These are phyloP conservation scores for Vararia minispora DNA, from an alignment of 768 basidiomycete genomes.

Conservation along the genomic window DNA sequence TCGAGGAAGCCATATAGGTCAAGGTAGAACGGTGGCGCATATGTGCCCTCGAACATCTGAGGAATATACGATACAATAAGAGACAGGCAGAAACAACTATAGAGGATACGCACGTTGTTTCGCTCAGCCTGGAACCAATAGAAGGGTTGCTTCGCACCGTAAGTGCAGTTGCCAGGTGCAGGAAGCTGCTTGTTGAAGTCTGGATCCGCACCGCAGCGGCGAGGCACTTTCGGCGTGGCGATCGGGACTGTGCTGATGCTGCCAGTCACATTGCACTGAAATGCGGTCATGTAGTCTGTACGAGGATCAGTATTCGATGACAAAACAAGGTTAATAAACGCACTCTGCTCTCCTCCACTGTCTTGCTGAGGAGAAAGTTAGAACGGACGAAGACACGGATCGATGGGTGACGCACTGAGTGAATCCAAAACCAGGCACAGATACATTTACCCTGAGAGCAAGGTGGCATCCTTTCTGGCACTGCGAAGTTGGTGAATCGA, in stretches of 20 bases:
- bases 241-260: conserved; percentile 40
- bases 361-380: conserved; percentile 24
- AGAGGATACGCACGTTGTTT: conserved; percentile 58
- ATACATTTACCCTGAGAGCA: conserved; percentile 54
- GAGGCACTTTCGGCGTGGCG: conserved; percentile 45
- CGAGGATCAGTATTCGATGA: background rate
- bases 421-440: conserved; percentile 71
- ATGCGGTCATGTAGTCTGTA: conserved; percentile 65
- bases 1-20: conserved; percentile 56
- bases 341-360: conserved; percentile 55
- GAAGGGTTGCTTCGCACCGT: conserved; percentile 58
- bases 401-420: conserved; percentile 31
- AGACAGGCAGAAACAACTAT: conserved; percentile 7
- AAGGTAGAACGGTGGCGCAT: conserved; percentile 49
- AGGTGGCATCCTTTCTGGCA: conserved; percentile 57
- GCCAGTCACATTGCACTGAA: conserved; percentile 51
- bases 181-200: conserved; percentile 30
- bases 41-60: conserved; percentile 51
- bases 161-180: conserved; percentile 55
- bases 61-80: background rate
- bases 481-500: conserved; percentile 56
- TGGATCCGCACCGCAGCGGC: conserved; percentile 54
- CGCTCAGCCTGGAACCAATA: conserved; percentile 57
- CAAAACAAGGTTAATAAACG: no score
- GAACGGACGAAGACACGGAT: background rate